Conservation (phyloP, 1,284 basidiomycete species). For the Thecaphora frezii region DNA sequence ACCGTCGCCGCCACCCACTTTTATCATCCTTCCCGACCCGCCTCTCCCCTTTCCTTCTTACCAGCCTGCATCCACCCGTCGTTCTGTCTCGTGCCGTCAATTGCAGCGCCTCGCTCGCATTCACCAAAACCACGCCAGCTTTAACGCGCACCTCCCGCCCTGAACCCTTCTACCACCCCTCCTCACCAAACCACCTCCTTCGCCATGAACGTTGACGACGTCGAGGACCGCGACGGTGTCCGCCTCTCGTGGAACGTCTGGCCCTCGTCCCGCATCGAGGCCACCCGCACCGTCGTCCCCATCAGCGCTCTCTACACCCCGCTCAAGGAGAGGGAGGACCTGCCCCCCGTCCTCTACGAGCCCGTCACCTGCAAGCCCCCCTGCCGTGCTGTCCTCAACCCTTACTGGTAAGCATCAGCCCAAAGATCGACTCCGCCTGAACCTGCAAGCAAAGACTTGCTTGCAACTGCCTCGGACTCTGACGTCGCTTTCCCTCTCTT, state of each 20-base stretch:
- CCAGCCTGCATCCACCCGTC: too few relatives aligned
- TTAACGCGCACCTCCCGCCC: constrained; percentile 6
- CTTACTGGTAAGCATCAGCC: constrained; percentile 71
- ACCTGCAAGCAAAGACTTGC: too few relatives aligned
- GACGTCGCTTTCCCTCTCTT: too few relatives aligned
- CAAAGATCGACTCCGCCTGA: too few relatives aligned
- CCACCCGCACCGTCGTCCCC: constrained; percentile 94
- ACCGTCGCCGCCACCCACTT: too few relatives aligned
- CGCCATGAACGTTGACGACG: constrained; percentile 57
- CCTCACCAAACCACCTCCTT: not conserved
- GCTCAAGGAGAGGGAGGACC: constrained; percentile 88
- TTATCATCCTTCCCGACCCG: too few relatives aligned
- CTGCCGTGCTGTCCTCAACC: constrained; percentile 95
- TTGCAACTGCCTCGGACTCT: too few relatives aligned
- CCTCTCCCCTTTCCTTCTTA: too few relatives aligned
- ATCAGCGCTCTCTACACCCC: constrained; percentile 98
- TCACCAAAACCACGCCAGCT: constrained; percentile 5
- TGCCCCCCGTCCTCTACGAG: constrained; percentile 95
- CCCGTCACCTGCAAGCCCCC: constrained; percentile 97
- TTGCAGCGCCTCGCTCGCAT: constrained; percentile 5
- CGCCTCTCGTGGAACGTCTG: constrained; percentile 90
- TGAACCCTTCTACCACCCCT: not conserved
- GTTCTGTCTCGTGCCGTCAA: too few relatives aligned
- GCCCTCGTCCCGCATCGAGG: constrained; percentile 95
- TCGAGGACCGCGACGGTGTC: constrained; percentile 60